These are phyloP conservation scores for Calonectria pseudoreteaudii DNA, from an alignment of 2,329 filamentous ascomycete genomes.

Conservation along the genomic window DNA sequence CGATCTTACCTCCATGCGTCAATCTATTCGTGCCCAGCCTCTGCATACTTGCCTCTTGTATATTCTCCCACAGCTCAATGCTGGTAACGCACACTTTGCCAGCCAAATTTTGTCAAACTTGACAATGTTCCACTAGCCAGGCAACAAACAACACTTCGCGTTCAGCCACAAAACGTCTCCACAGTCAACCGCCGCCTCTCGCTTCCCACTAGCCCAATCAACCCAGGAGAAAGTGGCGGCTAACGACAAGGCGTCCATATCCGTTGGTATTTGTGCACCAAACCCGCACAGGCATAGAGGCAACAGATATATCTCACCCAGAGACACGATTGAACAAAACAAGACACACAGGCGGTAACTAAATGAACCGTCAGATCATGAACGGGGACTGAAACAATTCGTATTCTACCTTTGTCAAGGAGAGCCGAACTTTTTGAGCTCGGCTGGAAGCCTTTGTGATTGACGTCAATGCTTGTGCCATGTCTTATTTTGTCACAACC, in stretches of 20 bases:
- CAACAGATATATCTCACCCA: neutral
- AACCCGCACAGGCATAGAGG: neutral
- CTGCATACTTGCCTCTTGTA: neutral
- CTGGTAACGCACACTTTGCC: neutral
- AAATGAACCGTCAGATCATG: neutral
- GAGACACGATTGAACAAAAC: neutral
- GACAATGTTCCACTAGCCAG: neutral
- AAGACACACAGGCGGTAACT: neutral
- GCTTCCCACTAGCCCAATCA: neutral
- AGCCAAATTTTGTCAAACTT: neutral
- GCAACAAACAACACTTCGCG: neutral
- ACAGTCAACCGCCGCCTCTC: slow-evolving; percentile 7
- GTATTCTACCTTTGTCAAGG: neutral
- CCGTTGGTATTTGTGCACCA: neutral
- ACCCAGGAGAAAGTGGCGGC: neutral
- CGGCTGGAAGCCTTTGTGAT: slow-evolving; percentile 9
- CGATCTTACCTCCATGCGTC: slow-evolving; percentile 5
- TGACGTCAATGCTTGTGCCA: neutral
- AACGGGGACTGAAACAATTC: neutral
- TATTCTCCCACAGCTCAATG: neutral
- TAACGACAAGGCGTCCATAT: neutral
- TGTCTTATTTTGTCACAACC: slow-evolving; percentile 20
- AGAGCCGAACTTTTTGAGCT: neutral
- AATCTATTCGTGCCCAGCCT: neutral
- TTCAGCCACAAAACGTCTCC: neutral